These are phyloP conservation scores for Xerocomus amazonicus DNA, from an alignment of 1,284 basidiomycete species.

Conservation along the genomic window DNA sequence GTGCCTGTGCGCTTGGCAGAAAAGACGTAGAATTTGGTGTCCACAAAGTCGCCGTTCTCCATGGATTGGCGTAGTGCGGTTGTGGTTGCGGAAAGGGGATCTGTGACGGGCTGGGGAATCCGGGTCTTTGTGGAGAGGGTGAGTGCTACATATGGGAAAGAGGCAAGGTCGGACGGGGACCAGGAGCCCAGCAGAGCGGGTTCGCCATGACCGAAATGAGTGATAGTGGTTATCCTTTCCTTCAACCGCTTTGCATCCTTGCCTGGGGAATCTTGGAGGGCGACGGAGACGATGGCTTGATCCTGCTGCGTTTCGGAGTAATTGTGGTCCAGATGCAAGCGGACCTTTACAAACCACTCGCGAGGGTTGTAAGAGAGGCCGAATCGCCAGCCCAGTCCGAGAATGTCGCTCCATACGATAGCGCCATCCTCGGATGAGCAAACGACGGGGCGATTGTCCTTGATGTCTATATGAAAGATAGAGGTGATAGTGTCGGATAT, in stretches of 20 bases:
- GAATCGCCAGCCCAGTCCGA: slow-evolving; percentile 31
- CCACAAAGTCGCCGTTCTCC: slow-evolving; percentile 25
- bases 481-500: slow-evolving; percentile 28
- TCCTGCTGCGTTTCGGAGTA: slow-evolving; percentile 22
- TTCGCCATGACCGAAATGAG: slow-evolving; percentile 27
- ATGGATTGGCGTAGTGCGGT: slow-evolving; percentile 25
- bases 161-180: slow-evolving; percentile 9
- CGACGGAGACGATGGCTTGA: slow-evolving; percentile 14
- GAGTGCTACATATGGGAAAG: slow-evolving; percentile 23
- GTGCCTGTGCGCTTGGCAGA: slow-evolving; percentile 15
- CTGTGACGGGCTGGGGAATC: slow-evolving; percentile 5
- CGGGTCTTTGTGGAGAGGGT: slow-evolving; percentile 20
- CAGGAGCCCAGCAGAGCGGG: slow-evolving; percentile 28
- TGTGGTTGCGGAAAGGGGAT: slow-evolving; percentile 19
- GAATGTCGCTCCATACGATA: slow-evolving; percentile 26
- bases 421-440: slow-evolving; percentile 11
- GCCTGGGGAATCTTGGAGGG: slow-evolving; percentile 5
- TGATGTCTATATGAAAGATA: slow-evolving; percentile 24
- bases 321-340: slow-evolving; percentile 30
- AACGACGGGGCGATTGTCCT: slow-evolving; percentile 17
- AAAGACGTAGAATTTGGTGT: slow-evolving; percentile 31
- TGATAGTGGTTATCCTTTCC: slow-evolving; percentile 18
- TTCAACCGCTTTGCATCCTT: slow-evolving; percentile 5
- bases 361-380: slow-evolving; percentile 18
- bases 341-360: slow-evolving; percentile 27